These are phyloP conservation scores for Termitomyces sp. DNA, from an alignment of 768 basidiomycete species.

Conservation along the genomic window DNA sequence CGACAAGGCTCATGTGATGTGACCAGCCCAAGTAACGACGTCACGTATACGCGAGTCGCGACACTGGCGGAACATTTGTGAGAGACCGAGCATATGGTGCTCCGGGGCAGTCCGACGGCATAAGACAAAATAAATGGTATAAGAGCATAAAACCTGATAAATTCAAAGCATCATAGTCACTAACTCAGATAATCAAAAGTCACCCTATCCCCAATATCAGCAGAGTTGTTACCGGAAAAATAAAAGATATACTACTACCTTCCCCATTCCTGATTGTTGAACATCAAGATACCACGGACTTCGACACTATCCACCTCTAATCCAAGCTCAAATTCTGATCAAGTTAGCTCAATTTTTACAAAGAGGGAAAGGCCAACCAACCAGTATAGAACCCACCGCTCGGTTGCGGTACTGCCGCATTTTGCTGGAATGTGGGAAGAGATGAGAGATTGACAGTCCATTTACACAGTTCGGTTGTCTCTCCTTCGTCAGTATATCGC, in stretches of 20 bases:
- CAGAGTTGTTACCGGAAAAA: slow-evolving; percentile 9
- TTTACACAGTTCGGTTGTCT: slow-evolving; percentile 69
- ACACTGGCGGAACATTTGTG: slow-evolving; percentile 19
- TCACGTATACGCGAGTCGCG: slow-evolving; percentile 8
- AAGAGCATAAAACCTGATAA: slow-evolving; percentile 7
- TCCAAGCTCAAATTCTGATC: slow-evolving; percentile 75
- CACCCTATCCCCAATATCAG: slow-evolving; percentile 27
- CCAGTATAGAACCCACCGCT: slow-evolving; percentile 77
- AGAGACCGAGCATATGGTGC: slow-evolving; percentile 13
- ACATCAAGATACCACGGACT: slow-evolving; percentile 75
- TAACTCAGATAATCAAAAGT: slow-evolving; percentile 44
- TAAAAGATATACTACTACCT: slow-evolving; percentile 50
- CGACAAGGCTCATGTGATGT: not conserved
- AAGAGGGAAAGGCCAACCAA: slow-evolving; percentile 22
- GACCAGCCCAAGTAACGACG: not conserved
- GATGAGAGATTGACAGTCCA: slow-evolving; percentile 84
- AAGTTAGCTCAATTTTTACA: slow-evolving; percentile 8
- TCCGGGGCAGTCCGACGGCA: slow-evolving; percentile 9
- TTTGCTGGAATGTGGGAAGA: slow-evolving; percentile 73
- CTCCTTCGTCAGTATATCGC: slow-evolving; percentile 85
- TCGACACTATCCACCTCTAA: slow-evolving; percentile 83
- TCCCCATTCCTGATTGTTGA: slow-evolving; percentile 77
- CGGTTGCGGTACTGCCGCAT: slow-evolving; percentile 48
- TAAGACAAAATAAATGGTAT: slow-evolving; percentile 6
- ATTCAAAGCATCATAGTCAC: slow-evolving; percentile 6